These are phyloP conservation scores for Glycyrrhiza uralensis DNA, from an alignment of 306 rosid genomes.

Conservation along the genomic window DNA sequence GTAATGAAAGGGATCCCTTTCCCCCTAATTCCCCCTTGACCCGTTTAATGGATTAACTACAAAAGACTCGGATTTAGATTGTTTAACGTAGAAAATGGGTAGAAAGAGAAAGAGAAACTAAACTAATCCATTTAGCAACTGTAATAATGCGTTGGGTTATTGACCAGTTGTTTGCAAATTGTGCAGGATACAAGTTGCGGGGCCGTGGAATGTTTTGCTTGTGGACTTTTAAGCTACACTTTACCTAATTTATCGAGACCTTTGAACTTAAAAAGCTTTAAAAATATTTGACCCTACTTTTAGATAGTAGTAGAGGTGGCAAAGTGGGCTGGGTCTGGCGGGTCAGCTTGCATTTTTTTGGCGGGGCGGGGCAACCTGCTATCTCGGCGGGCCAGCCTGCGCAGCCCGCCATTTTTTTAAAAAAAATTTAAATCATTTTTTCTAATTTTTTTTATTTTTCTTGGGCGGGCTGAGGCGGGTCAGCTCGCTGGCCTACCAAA, in stretches of 20 bases:
- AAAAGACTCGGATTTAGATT: neutral
- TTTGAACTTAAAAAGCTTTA: conserved; percentile 4
- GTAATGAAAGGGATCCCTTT: neutral
- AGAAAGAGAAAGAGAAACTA: conserved; percentile 5
- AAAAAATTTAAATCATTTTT: too few species aligned
- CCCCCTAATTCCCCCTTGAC: conserved; percentile 26
- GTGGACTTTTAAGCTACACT: neutral
- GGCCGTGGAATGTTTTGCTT: neutral
- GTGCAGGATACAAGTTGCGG: too few species aligned
- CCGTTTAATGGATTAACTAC: neutral
- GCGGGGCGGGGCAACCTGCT: too few species aligned
- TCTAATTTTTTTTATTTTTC: too few species aligned
- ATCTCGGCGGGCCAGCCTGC: too few species aligned
- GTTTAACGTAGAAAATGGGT: neutral
- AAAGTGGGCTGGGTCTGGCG: too few species aligned
- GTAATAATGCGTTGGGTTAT: neutral
- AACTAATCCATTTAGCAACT: neutral
- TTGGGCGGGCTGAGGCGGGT: too few species aligned
- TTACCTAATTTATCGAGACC: conserved; percentile 19
- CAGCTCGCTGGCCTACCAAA: too few species aligned
- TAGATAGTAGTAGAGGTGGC: neutral
- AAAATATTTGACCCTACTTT: conserved; percentile 11
- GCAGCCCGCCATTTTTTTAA: too few species aligned
- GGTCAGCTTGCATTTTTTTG: too few species aligned
- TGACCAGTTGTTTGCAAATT: neutral